Evolutionary conservation across 495 filamentous ascomycete species (phyloP), one percentile per base, ranked within the genome.

Genomic region (Cudoniella acicularis): DNA sequence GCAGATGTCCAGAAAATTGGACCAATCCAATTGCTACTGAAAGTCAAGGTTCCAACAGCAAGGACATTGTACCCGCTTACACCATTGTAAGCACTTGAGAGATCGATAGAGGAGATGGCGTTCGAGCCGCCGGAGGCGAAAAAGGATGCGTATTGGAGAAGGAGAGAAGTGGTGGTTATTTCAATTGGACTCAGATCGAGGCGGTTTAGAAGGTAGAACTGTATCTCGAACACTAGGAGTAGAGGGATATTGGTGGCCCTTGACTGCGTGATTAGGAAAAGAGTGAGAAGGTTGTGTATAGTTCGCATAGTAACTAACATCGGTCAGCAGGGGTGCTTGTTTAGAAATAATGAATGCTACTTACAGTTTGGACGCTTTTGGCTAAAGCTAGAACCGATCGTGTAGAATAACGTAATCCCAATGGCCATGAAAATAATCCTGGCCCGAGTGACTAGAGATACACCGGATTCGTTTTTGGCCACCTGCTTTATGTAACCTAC

Each of bases 91-190:
- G 87, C 90, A 65, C 80, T 90, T 0, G 87, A 89, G 10, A 96
- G 76, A 61, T 95, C 90, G 51, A 96, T 83, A 13, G 87, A 91
- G 20, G 91, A 94, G 50, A 99, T 93, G 20, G 92, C 87, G 67
- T 99, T 99, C 21, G 89, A 87, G 58, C 90, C 90, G 24, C 92
- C 95, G 64, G 88, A 82, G n/a, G 89, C 87, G 67, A 98, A 99
- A 77, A 96, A 98, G 45, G 87, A 82, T 52, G 82, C 72, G 72
- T 86, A 86, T 64, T 91, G 89, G 59, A 87, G 76, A 16, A 92
- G 78, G 3, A 91, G 66, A 10, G 78, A 83, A 0, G 87, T 85
- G 22, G 84, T 77, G 0, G 80, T 85, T 9, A 87, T 68, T 61
- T 91, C 85, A 27, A 77, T 66, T 1, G 71, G 69, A 9, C 71